phyloP scores from a whole-genome alignment of 768 basidiomycete species.

The Chlorophyllum brunneum region DNA sequence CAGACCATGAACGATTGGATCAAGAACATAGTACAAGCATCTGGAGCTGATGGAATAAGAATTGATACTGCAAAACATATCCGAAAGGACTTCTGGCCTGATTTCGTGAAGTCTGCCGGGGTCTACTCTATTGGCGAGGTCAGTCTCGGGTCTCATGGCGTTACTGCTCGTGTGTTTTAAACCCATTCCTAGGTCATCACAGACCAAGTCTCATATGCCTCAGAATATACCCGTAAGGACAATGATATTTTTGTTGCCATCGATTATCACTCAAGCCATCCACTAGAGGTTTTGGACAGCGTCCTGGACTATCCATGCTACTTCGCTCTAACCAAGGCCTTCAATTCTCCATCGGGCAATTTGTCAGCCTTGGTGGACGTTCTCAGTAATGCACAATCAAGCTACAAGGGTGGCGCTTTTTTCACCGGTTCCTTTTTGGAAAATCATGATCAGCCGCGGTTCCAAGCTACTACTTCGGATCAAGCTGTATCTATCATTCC shows the following conservation, averaged over 20 bases:
- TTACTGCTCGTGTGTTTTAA: too few species aligned
- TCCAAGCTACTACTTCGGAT: conserved; percentile 46
- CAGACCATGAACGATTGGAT: conserved; percentile 60
- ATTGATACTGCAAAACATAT: conserved; percentile 66
- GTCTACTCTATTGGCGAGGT: conserved; percentile 77
- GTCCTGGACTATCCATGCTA: conserved; percentile 63
- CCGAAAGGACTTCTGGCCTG: conserved; percentile 61
- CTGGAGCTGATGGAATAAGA: conserved; percentile 64
- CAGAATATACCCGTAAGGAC: conserved; percentile 33
- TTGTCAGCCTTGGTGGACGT: conserved; percentile 29
- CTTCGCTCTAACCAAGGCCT: conserved; percentile 45
- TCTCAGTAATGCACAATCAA: conserved; percentile 34
- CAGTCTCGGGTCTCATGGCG: conserved; percentile 1
- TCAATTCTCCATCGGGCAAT: conserved; percentile 51
- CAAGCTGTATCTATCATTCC: conserved; percentile 28
- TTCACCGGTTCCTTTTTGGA: conserved; percentile 65
- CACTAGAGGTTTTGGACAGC: conserved; percentile 46
- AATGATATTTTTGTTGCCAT: background rate
- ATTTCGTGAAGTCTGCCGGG: conserved; percentile 56
- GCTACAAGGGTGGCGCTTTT: conserved; percentile 33
- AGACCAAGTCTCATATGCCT: conserved; percentile 27
- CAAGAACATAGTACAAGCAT: conserved; percentile 47
- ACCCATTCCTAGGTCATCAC: conserved; percentile 17
- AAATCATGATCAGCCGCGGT: conserved; percentile 66
- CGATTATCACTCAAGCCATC: background rate